Percentiles rank a stretch among this genome's conserved stretches.
Evolutionary conservation across 2,329 filamentous ascomycete genomes (phyloP).

Genomic region (Colletotrichum sp.): DNA sequence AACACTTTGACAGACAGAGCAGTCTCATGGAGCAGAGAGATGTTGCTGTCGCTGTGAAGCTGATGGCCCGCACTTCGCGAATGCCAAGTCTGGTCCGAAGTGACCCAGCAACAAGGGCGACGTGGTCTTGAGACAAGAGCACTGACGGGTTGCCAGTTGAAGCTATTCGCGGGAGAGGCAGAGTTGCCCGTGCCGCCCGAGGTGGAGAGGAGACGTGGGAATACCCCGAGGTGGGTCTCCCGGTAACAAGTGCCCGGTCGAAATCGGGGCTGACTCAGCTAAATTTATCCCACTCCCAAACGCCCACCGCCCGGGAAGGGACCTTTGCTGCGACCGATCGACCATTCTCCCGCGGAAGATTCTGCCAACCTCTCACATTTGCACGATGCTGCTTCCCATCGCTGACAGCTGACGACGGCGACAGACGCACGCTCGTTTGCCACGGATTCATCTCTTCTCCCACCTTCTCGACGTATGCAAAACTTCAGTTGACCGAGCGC

Average conservation of each 20-base stretch:
- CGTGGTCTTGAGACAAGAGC: background rate
- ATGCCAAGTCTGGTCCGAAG: background rate
- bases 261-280: slow-evolving; percentile 5
- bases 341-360: background rate
- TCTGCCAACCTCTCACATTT: background rate
- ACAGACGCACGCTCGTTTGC: background rate
- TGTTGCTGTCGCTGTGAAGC: no score
- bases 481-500: slow-evolving; percentile 3
- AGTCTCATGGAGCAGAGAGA: background rate
- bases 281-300: background rate
- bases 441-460: background rate
- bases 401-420: background rate
- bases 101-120: background rate
- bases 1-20: background rate
- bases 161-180: slow-evolving; percentile 9
- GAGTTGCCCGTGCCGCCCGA: background rate
- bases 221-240: background rate
- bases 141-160: slow-evolving; percentile 6
- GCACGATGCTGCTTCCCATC: slow-evolving; percentile 13
- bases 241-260: background rate
- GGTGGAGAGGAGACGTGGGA: no score
- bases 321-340: background rate
- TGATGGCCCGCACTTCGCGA: background rate
- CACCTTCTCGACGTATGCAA: background rate
- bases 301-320: background rate